phyloP scores from a whole-genome alignment of 2,329 filamentous ascomycete species.

The Xylaria sp. region DNA sequence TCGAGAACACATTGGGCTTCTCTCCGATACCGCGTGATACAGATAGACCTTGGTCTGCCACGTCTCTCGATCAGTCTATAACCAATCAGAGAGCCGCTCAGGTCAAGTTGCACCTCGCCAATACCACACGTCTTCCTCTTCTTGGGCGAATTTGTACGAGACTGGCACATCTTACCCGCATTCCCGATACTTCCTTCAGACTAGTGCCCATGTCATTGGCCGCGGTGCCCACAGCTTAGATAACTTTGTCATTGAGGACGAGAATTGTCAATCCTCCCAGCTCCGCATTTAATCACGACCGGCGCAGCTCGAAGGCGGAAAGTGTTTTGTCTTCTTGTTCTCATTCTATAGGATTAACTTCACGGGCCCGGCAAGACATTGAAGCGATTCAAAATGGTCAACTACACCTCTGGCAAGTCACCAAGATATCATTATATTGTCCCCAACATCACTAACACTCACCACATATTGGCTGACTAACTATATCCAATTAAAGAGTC shows the following conservation, averaged over 20 bases:
- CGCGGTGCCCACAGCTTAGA: not conserved
- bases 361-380: constrained; percentile 21
- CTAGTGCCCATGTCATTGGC: constrained; percentile 1
- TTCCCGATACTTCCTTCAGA: constrained; percentile 4
- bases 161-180: constrained; percentile 10
- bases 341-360: constrained; percentile 43
- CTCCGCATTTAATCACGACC: constrained; percentile 47
- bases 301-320: constrained; percentile 52
- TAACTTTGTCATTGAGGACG: constrained; percentile 25
- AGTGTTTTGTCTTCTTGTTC: constrained; percentile 47
- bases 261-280: constrained; percentile 39
- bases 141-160: not conserved
- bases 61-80: constrained; percentile 38
- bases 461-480: not conserved
- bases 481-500: not conserved
- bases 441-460: not conserved
- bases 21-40: constrained; percentile 41
- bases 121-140: constrained; percentile 9
- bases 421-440: not conserved
- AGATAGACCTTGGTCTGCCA: constrained; percentile 37
- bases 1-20: constrained; percentile 26
- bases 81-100: constrained; percentile 28
- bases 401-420: constrained; percentile 13
- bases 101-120: constrained; percentile 33
- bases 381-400: constrained; percentile 32